Percentiles rank a stretch among this genome's conserved stretches.
phyloP scores from a whole-genome alignment of 169 alveolate species.

The Cryptosporidium meleagridis region DNA sequence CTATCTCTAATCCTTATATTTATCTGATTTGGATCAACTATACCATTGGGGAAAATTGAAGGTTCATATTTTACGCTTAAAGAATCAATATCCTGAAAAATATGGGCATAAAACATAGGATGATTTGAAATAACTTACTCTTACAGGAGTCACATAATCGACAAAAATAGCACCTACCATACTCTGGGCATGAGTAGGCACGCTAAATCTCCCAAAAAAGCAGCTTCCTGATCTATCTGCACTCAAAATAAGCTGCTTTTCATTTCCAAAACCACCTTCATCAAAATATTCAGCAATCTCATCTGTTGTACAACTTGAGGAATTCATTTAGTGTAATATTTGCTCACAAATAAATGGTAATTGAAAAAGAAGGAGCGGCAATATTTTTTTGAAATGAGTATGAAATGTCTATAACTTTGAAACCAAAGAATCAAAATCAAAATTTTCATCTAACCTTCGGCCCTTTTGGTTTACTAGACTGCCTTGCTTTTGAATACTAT shows the following conservation, averaged over 20 bases:
- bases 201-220: slow-evolving; percentile 69
- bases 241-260: slow-evolving; percentile 37
- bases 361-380: slow-evolving; percentile 27
- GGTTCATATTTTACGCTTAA: background rate
- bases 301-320: background rate
- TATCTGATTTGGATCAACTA: background rate
- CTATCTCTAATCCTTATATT: slow-evolving; percentile 56
- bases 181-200: slow-evolving; percentile 64
- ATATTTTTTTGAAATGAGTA: background rate
- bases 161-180: slow-evolving; percentile 56
- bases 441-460: slow-evolving; percentile 46
- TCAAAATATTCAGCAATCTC: slow-evolving; percentile 61
- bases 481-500: background rate
- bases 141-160: slow-evolving; percentile 13
- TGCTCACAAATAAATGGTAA: background rate
- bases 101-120: background rate
- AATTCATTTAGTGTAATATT: slow-evolving; percentile 1
- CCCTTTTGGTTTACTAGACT: slow-evolving; percentile 36
- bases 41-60: background rate
- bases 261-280: slow-evolving; percentile 16
- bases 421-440: slow-evolving; percentile 58
- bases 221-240: slow-evolving; percentile 11
- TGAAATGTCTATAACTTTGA: slow-evolving; percentile 8
- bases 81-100: slow-evolving; percentile 24
- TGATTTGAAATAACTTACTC: slow-evolving; percentile 19